Evolutionary conservation across 352 stramenopile genomes (phyloP), one percentile per base, ranked within the genome.

Genomic region (Pythium scleroteichum): DNA sequence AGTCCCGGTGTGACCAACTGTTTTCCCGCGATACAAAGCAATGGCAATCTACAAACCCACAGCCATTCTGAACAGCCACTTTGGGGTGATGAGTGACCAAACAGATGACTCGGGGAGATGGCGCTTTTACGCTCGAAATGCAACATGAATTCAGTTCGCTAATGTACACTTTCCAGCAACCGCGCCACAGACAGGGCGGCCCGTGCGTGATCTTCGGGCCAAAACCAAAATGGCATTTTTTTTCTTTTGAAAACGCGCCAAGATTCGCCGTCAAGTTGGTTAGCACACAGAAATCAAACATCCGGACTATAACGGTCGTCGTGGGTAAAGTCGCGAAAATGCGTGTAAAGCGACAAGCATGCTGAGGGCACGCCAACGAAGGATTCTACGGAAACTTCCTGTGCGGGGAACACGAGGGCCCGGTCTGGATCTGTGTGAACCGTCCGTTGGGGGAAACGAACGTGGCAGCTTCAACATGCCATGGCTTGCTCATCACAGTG

Each of bases 141-240:
- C 46, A 62, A 62, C 20, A 61, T 40, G 27, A 56, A 62, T 62
- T 62, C 54, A 57, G 56, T 51, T 57, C 56, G 19, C 35, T 23
- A 19, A 40, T 16, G 12, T 57, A 33, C 24, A 57, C 40, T 39
- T 55, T 64, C 53, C 48, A 55, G 46, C 38, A 49, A 59, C 49
- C 47, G 23, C 39, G 52, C 29, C 29, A 33, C 52, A 59, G 52
- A 59, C 35, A 50, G 52, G 24, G 7, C 26, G 48, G 52, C 27
- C 38, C 17, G 29, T 5, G 29, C 29, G 29, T 35, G 29, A 35
- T 35, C 29, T 35, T 35, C 29, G n/a, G n/a, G n/a, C 33, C 33
- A 39, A 39, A 14, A 14, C 17, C 6, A 5, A 44, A 44, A 44
- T 20, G 38, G 38, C 38, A 44, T 44, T 44, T 44, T 44, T 20